Evolutionary conservation across 495 filamentous ascomycete species (phyloP).

Genomic region (Astrothelium subdiscretum): DNA sequence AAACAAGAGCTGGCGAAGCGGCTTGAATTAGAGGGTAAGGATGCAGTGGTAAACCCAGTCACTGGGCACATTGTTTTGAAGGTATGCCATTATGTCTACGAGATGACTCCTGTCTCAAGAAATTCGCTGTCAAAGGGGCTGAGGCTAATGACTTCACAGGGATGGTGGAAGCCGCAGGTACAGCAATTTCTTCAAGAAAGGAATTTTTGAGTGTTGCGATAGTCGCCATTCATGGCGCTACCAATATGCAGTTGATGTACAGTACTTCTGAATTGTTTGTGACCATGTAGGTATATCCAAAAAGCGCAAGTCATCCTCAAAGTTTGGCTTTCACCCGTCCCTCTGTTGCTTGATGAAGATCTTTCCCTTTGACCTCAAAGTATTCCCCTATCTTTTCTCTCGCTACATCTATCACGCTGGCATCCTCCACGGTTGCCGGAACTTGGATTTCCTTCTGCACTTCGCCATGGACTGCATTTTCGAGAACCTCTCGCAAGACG

Average conservation of each 20-base stretch:
- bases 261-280: constrained; percentile 18
- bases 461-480: constrained; percentile 44
- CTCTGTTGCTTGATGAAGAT: constrained; percentile 40
- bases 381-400: constrained; percentile 44
- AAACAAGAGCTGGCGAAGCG: constrained; percentile 25
- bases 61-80: constrained; percentile 28
- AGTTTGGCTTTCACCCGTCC: constrained; percentile 37
- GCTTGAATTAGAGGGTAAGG: constrained; percentile 22
- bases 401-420: constrained; percentile 45
- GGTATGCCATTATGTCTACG: constrained; percentile 1
- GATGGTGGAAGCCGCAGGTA: constrained; percentile 13
- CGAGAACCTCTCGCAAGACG: constrained; percentile 68
- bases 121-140: background rate
- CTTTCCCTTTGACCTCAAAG: constrained; percentile 38
- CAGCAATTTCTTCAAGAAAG: constrained; percentile 16
- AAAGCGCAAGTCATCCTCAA: background rate
- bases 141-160: constrained; percentile 1
- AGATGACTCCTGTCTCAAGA: background rate
- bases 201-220: constrained; percentile 13
- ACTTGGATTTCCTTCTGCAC: constrained; percentile 42
- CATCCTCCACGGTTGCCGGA: constrained; percentile 51
- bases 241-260: constrained; percentile 21
- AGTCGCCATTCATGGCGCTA: too few relatives aligned
- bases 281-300: background rate
- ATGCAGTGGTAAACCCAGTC: constrained; percentile 27